These are phyloP conservation scores for Euphrasia confusa DNA, from an alignment of 257 asterid genomes.

Conservation along the genomic window DNA sequence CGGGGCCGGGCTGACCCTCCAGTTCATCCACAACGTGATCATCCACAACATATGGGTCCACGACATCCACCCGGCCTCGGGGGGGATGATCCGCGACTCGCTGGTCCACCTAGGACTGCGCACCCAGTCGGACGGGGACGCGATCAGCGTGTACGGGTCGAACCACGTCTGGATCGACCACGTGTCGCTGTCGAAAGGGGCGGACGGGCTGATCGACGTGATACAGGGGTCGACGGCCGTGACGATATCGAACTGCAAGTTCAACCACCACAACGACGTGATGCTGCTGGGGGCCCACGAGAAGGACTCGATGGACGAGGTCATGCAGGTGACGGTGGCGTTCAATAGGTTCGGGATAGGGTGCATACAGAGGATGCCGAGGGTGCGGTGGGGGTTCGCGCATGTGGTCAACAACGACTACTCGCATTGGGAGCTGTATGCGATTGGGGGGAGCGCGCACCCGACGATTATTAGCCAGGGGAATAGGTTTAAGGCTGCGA, in stretches of 20 bases:
- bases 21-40: slow-evolving; percentile 58
- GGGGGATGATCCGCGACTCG: slow-evolving; percentile 68
- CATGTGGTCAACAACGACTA: slow-evolving; percentile 90
- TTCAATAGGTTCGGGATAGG: slow-evolving; percentile 77
- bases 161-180: slow-evolving; percentile 74
- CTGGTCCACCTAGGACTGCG: slow-evolving; percentile 53
- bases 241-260: slow-evolving; percentile 86
- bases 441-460: slow-evolving; percentile 82
- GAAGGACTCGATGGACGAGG: slow-evolving; percentile 34
- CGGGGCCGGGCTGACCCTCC: slow-evolving; percentile 74
- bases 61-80: slow-evolving; percentile 41
- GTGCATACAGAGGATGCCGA: slow-evolving; percentile 75
- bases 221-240: slow-evolving; percentile 80
- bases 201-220: slow-evolving; percentile 75
- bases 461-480: slow-evolving; percentile 93
- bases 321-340: slow-evolving; percentile 87
- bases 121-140: slow-evolving; percentile 71
- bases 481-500: slow-evolving; percentile 64
- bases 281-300: slow-evolving; percentile 84
- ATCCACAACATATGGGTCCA: slow-evolving; percentile 65
- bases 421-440: slow-evolving; percentile 71
- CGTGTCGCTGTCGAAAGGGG: slow-evolving; percentile 41
- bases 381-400: slow-evolving; percentile 73
- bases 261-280: slow-evolving; percentile 83
- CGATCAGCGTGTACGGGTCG: slow-evolving; percentile 45